Percentiles rank a stretch among this genome's conserved stretches.
phyloP scores from a whole-genome alignment of 1,139 yeast species.

The Scheffersomyces parashehatae region DNA sequence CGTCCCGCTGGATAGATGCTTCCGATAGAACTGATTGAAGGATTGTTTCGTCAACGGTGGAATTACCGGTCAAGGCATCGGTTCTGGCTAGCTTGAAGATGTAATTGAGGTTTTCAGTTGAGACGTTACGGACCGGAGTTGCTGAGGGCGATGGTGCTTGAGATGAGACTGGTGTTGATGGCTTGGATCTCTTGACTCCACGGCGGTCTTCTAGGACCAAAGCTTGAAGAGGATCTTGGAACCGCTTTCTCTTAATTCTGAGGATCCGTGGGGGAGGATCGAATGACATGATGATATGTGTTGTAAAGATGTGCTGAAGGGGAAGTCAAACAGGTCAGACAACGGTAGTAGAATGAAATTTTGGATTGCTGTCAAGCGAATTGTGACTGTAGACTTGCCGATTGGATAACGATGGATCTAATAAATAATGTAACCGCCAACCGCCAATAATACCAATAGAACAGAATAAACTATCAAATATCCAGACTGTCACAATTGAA shows the following conservation, averaged over 20 bases:
- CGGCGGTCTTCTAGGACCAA: slow-evolving; percentile 47
- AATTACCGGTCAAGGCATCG: slow-evolving; percentile 37
- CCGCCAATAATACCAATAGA: no score
- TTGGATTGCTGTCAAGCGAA: no score
- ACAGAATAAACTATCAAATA: no score
- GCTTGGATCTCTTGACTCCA: slow-evolving; percentile 46
- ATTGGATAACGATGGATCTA: no score
- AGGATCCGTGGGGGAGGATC: slow-evolving; percentile 56
- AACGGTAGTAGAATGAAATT: no score
- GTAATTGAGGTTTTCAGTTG: slow-evolving; percentile 27
- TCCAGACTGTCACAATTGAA: no score
- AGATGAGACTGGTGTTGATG: slow-evolving; percentile 34
- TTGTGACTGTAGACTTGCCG: no score
- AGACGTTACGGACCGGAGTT: slow-evolving; percentile 13
- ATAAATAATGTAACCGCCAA: no score
- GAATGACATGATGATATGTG: background rate
- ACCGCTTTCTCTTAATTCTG: slow-evolving; percentile 80
- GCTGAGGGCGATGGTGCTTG: slow-evolving; percentile 17
- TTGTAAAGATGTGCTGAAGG: background rate
- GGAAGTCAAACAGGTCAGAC: no score
- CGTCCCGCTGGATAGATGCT: slow-evolving; percentile 8
- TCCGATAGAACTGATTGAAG: slow-evolving; percentile 23
- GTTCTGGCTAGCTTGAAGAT: slow-evolving; percentile 64
- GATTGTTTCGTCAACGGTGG: slow-evolving; percentile 16
- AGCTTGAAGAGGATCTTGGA: slow-evolving; percentile 86